Conservation (phyloP, 1,139 yeast genomes). For the Scheffersomyces stambukii region DNA sequence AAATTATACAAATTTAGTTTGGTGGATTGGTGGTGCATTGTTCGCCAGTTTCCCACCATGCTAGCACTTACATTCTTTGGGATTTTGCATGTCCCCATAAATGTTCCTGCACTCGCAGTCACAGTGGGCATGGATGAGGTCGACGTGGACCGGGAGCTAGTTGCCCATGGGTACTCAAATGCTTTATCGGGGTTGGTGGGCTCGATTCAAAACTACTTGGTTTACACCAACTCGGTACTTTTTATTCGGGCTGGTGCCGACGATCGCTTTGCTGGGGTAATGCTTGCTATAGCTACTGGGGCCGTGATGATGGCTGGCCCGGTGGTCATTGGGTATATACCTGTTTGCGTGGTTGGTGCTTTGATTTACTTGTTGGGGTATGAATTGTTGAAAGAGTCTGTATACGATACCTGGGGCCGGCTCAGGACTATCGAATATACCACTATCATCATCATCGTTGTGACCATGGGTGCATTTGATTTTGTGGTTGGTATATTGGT, state of each 20-base stretch:
- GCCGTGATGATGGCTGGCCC: conserved; percentile 87
- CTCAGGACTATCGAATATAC: conserved; percentile 73
- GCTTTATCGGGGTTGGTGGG: conserved; percentile 80
- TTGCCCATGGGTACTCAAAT: conserved; percentile 95
- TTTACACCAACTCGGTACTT: conserved; percentile 87
- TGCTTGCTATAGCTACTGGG: conserved; percentile 79
- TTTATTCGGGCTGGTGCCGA: conserved; percentile 95
- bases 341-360: conserved; percentile 93
- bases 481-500: conserved; percentile 89
- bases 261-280: conserved; percentile 78
- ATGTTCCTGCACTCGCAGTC: conserved; percentile 94
- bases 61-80: conserved; percentile 94
- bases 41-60: conserved; percentile 84
- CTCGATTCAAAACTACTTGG: conserved; percentile 88
- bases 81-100: conserved; percentile 91
- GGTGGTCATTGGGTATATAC: conserved; percentile 85
- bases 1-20: conserved; percentile 60
- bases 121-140: conserved; percentile 81
- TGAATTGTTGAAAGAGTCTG: conserved; percentile 81
- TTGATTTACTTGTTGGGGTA: conserved; percentile 86
- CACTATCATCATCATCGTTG: conserved; percentile 78
- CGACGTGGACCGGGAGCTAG: conserved; percentile 87
- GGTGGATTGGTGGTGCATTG: conserved; percentile 70
- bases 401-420: conserved; percentile 79
- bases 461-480: conserved; percentile 94